Base-by-base conservation (phyloP, 2,329 filamentous ascomycete genomes). In the Tetracladium maxilliforme region DNA sequence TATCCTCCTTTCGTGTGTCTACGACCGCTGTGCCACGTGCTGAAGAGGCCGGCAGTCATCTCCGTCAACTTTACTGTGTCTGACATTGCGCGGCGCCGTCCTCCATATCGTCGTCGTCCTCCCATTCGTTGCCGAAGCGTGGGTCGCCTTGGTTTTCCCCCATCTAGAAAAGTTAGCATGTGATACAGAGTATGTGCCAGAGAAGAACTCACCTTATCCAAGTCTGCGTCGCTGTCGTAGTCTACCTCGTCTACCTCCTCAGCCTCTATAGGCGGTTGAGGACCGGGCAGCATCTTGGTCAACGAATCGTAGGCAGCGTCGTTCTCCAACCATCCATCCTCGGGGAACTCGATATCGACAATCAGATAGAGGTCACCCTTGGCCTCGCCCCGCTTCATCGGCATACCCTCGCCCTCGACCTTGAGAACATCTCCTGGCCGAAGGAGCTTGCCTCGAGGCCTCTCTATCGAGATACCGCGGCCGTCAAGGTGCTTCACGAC, bases 401-500 rank as follows among this genome's bases (percentile, higher is more conserved):
- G 90, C 90, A 98, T 98, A 31, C 90, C 90, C 56, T 98, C 90
- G 14, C 83, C 84, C 3, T 64, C 52, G 2, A 98, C 60, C 58
- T 84, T 93, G 39, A 98, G 63, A 6, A 87, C 69, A 45, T 98
- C 81, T 14, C 74, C 77, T 0, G 90, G 86, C 14, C 73, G 70
- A 18, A 98, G 54, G 25, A 95, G 64, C 48, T 86, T 78, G 38
- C 87, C 87, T 41, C 78, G 70, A 10, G 80, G 70, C 36, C 90
- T 76, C 27, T 73, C 65, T 23, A 98, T 61, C 30, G 77, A 68
- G 30, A 98, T 87, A 16, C 90, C 90, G 29, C 90, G 71, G 16
- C 87, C 90, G 44, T 98, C 90, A 7, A 98, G 71, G 48, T 98
- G 90, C 41, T 78, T 90, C 33, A 98, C 44, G 3, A 94, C 84